Conservation (phyloP, 2,329 filamentous ascomycete species). For the Colletotrichum liriopes region DNA sequence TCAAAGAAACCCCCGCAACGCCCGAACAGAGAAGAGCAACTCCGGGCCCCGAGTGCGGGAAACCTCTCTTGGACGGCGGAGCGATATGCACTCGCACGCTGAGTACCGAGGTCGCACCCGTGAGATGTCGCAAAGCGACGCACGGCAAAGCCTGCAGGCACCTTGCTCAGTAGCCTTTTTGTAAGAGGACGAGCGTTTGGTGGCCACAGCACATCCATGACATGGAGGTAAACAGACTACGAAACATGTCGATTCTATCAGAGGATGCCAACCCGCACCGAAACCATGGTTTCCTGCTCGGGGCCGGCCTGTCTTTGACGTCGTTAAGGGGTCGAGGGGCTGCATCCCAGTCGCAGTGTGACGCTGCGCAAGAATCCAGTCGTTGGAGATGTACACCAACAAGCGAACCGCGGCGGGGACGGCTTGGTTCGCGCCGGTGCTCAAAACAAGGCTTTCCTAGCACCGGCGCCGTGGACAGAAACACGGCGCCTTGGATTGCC, state of each 20-base stretch:
- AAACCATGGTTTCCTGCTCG: conserved; percentile 20
- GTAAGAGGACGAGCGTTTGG: conserved; percentile 22
- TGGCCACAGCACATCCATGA: conserved; percentile 15
- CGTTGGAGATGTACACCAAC: conserved; percentile 26
- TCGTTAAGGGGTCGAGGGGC: conserved; percentile 29
- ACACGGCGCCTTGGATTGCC: conserved; percentile 5
- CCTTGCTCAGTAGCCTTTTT: conserved; percentile 6
- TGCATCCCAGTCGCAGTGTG: conserved; percentile 26
- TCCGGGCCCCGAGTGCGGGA: neutral
- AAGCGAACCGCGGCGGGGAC: conserved; percentile 20
- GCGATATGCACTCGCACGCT: conserved; percentile 3
- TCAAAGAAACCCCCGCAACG: conserved; percentile 21
- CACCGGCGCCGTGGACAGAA: conserved; percentile 3
- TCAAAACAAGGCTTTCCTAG: conserved; percentile 22
- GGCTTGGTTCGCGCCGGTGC: conserved; percentile 21
- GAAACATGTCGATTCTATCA: conserved; percentile 24
- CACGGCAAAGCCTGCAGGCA: conserved; percentile 17
- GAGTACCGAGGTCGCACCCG: conserved; percentile 20
- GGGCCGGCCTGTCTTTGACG: conserved; percentile 28
- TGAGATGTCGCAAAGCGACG: conserved; percentile 32
- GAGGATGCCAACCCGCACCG: conserved; percentile 15
- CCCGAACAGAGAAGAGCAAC: conserved; percentile 8
- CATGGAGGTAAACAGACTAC: neutral
- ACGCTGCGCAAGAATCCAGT: conserved; percentile 28
- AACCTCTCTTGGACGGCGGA: neutral